Conservation (phyloP, 1,284 basidiomycete genomes). For the Malassezia furfur region DNA sequence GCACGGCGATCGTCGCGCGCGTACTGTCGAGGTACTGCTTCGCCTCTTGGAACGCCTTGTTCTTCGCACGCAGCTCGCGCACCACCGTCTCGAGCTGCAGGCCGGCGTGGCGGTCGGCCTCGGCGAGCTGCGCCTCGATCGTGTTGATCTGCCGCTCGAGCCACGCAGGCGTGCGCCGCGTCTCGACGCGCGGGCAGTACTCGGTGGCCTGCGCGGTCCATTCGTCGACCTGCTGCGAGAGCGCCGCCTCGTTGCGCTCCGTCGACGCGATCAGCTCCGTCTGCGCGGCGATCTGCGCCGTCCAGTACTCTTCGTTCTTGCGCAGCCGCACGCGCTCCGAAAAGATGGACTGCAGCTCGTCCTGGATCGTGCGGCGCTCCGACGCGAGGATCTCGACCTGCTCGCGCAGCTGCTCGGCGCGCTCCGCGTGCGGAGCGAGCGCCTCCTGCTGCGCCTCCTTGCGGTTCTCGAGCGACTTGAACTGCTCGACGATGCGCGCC, state of each 20-base stretch:
- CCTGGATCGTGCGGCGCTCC: constrained; percentile 49
- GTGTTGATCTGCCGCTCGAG: constrained; percentile 50
- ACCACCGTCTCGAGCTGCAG: constrained; percentile 11
- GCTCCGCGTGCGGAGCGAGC: constrained; percentile 18
- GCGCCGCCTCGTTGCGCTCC: constrained; percentile 58
- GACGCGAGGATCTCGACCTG: constrained; percentile 28
- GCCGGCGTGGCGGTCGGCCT: background rate
- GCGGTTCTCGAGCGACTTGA: constrained; percentile 24
- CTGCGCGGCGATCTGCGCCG: constrained; percentile 22
- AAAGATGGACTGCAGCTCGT: constrained; percentile 47
- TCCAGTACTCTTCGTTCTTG: constrained; percentile 26
- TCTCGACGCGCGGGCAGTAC: constrained; percentile 57
- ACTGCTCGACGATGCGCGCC: constrained; percentile 25
- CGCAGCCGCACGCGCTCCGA: constrained; percentile 12
- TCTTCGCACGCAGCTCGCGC: constrained; percentile 50
- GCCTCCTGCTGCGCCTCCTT: constrained; percentile 44
- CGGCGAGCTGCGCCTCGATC: constrained; percentile 14
- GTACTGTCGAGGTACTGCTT: constrained; percentile 62
- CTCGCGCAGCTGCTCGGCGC: constrained; percentile 17
- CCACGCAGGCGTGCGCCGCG: constrained; percentile 55
- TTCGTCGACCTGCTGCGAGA: constrained; percentile 39
- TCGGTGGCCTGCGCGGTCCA: constrained; percentile 54
- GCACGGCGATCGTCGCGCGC: constrained; percentile 46
- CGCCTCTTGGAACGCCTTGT: constrained; percentile 60
- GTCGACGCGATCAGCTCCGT: constrained; percentile 50